Evolutionary conservation across 768 basidiomycete genomes (phyloP), one percentile per base, ranked within the genome.

Genomic region (Panaeolus cyanescens): DNA sequence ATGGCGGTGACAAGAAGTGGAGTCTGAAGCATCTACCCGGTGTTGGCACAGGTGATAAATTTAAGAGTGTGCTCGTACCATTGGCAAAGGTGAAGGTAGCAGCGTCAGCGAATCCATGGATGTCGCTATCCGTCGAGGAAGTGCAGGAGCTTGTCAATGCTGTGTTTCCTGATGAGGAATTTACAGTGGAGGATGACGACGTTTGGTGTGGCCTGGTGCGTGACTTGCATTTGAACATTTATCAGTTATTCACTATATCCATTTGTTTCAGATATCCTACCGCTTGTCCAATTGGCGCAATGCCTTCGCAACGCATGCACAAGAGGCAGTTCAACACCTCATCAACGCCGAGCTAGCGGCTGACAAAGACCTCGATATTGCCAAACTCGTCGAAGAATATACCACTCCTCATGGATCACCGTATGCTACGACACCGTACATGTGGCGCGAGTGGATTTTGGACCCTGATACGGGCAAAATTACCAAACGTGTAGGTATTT

Each of bases 131-230:
- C 4, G 20, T 13, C 5, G 1, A 8, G 1, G 58, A 67, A 15
- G 40, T 67, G 10, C 58, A 64, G 25, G 60, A 54, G 4, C 30
- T 67, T 10, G 60, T 69, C 12, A 55, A 69, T 28, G 5, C 34
- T 12, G 59, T 65, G 6, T 69, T 40, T 62, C 58, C 55, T 5
- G 19, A 13, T 33, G 57, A 50, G 4, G 10, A 10, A 0, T 60
- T 63, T 45, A 31, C 0, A 0, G 62, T 67, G 32, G 45, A 59
- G 8, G 59, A 63, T 34, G 59, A 60, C 17, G 64, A 67, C 37
- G 64, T 65, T 0, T 67, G 65, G 66, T 58, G 59, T 53, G 63
- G 61, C 10, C 42, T 69, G 39, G 68, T 67, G 62, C 12, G 63
- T 61, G 17, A 2, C 22, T 28, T 5, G 59, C 17, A 15, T 5